Evolutionary conservation across 169 alveolate species (phyloP).

Genomic region (Eimeria tenella): DNA sequence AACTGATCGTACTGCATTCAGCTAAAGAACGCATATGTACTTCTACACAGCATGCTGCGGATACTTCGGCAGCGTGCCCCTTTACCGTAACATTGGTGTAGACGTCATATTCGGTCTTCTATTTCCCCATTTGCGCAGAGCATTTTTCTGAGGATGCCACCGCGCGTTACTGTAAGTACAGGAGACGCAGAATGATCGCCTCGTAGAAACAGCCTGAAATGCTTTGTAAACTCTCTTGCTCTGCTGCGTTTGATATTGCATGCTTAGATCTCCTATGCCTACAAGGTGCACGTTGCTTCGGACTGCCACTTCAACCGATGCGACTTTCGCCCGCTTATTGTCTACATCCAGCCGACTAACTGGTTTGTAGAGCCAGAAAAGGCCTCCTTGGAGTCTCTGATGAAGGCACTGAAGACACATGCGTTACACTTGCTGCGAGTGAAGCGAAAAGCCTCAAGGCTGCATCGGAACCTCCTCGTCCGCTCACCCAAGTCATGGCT

Average conservation of each 20-base stretch:
- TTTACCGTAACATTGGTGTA: background rate
- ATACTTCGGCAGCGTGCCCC: background rate
- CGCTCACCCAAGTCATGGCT: slow-evolving; percentile 38
- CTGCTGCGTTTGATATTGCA: background rate
- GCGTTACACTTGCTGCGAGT: background rate
- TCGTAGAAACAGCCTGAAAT: background rate
- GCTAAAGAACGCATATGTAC: background rate
- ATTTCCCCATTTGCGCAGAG: background rate
- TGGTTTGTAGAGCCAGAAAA: slow-evolving; percentile 63
- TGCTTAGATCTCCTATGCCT: slow-evolving; percentile 3
- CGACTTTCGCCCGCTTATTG: slow-evolving; percentile 22
- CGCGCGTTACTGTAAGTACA: slow-evolving; percentile 37
- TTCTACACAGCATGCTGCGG: background rate
- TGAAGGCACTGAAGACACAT: slow-evolving; percentile 1
- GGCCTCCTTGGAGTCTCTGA: slow-evolving; percentile 41
- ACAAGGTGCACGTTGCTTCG: slow-evolving; percentile 33
- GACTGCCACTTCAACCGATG: slow-evolving; percentile 15
- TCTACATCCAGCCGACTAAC: slow-evolving; percentile 59
- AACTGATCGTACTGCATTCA: background rate
- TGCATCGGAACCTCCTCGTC: slow-evolving; percentile 37
- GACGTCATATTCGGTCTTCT: too few relatives aligned
- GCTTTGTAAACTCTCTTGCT: background rate
- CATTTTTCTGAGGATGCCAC: slow-evolving; percentile 25
- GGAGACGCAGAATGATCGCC: background rate
- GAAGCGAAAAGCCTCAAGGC: slow-evolving; percentile 17